These are phyloP conservation scores for Ulmus americana DNA, from an alignment of 331 rosid species.

Conservation along the genomic window DNA sequence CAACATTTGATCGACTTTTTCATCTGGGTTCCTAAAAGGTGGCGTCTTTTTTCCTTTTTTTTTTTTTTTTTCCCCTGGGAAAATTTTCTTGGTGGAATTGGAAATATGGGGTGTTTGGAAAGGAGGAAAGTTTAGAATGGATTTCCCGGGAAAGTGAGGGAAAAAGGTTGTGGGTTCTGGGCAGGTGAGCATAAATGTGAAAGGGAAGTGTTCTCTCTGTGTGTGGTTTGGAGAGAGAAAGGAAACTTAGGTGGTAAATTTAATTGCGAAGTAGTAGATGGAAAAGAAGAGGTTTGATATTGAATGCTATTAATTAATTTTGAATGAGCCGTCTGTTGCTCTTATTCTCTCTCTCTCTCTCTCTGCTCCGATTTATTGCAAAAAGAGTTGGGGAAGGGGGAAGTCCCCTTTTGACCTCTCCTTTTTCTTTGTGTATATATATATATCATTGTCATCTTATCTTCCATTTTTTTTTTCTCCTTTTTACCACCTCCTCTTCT, in stretches of 20 bases:
- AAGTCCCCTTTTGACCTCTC: slow-evolving; percentile 34
- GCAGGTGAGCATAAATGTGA: slow-evolving; percentile 13
- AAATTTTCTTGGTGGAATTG: neutral
- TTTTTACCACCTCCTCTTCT: slow-evolving; percentile 5
- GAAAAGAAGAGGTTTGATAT: slow-evolving; percentile 29
- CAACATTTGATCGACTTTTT: neutral
- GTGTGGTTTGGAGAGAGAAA: neutral
- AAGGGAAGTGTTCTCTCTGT: neutral
- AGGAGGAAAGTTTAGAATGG: neutral
- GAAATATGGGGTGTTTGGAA: slow-evolving; percentile 12
- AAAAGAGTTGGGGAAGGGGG: slow-evolving; percentile 22
- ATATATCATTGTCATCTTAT: slow-evolving; percentile 26
- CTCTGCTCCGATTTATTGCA: slow-evolving; percentile 39
- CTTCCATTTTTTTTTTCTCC: slow-evolving; percentile 12
- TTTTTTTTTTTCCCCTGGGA: neutral
- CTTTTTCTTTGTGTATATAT: slow-evolving; percentile 1
- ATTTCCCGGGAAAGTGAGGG: slow-evolving; percentile 24
- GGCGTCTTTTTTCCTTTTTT: neutral
- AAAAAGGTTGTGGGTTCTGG: slow-evolving; percentile 5
- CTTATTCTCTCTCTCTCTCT: slow-evolving; percentile 6
- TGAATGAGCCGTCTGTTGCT: slow-evolving; percentile 33
- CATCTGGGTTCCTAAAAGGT: neutral
- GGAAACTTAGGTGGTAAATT: slow-evolving; percentile 18
- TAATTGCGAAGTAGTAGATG: neutral
- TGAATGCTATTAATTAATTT: slow-evolving; percentile 26